Conservation (phyloP, 306 rosid species). For the Trifolium repens region DNA sequence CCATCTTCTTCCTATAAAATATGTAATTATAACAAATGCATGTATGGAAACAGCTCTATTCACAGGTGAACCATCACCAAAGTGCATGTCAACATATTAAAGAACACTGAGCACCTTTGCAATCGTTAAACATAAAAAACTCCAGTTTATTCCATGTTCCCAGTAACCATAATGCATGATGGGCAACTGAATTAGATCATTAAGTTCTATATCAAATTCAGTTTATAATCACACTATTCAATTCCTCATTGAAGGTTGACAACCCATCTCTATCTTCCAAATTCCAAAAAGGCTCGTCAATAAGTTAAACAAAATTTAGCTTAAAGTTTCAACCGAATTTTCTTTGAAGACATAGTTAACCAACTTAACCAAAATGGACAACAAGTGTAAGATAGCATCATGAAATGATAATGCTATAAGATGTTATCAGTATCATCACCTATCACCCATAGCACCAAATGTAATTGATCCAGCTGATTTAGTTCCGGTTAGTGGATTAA, state of each 20-base stretch:
- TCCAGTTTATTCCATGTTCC: constrained; percentile 26
- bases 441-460: constrained; percentile 98
- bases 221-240: not conserved
- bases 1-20: constrained; percentile 32
- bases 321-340: constrained; percentile 29
- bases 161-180: constrained; percentile 12
- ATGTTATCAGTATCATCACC: constrained; percentile 54
- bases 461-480: constrained; percentile 65
- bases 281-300: constrained; percentile 1
- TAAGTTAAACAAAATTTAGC: constrained; percentile 4
- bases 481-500: constrained; percentile 72
- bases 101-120: constrained; percentile 1
- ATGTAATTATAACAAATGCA: constrained; percentile 3
- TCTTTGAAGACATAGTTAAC: constrained; percentile 10
- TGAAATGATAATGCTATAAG: constrained; percentile 9
- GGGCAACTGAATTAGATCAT: constrained; percentile 15
- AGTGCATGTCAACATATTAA: not conserved
- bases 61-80: constrained; percentile 18
- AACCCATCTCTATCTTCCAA: constrained; percentile 16
- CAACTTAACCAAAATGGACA: constrained; percentile 1
- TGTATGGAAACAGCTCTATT: constrained; percentile 24
- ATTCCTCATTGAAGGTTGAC: constrained; percentile 4
- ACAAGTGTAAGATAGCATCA: constrained; percentile 16
- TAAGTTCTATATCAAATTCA: constrained; percentile 19
- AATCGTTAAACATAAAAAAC: constrained; percentile 21